phyloP scores from a whole-genome alignment of 225 moss, liverwort and hornwort genomes.

The Polytrichum commune region DNA sequence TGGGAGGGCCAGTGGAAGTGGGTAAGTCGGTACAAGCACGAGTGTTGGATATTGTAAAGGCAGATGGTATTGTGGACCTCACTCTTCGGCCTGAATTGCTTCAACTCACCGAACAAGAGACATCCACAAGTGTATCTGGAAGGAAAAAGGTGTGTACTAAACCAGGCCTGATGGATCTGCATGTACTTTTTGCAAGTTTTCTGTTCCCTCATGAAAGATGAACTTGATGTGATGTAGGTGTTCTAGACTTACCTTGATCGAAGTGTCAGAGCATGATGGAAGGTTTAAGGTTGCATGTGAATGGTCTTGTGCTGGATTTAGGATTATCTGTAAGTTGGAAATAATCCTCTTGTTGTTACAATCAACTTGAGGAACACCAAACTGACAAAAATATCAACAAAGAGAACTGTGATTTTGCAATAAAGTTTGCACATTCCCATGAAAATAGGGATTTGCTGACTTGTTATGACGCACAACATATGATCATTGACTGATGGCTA shows the following conservation, averaged over 20 bases:
- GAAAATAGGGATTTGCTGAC: constrained; percentile 16
- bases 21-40: constrained; percentile 76
- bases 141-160: constrained; percentile 40
- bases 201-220: neutral
- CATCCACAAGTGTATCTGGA: constrained; percentile 24
- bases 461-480: constrained; percentile 23
- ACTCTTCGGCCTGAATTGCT: constrained; percentile 68
- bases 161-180: too few relatives aligned
- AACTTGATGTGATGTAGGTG: neutral
- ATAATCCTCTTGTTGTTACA: constrained; percentile 20
- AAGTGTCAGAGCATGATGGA: neutral
- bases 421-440: constrained; percentile 24
- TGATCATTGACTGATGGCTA: constrained; percentile 42
- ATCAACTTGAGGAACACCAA: constrained; percentile 29
- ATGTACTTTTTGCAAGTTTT: neutral
- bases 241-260: neutral
- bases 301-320: neutral
- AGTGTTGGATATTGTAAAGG: constrained; percentile 85
- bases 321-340: neutral
- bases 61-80: constrained; percentile 88
- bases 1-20: constrained; percentile 75
- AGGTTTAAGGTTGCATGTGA: neutral
- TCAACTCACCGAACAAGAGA: constrained; percentile 27
- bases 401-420: constrained; percentile 49
- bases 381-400: constrained; percentile 23